Base-by-base conservation (phyloP, 2,329 filamentous ascomycete species). In the Fusarium domesticum region DNA sequence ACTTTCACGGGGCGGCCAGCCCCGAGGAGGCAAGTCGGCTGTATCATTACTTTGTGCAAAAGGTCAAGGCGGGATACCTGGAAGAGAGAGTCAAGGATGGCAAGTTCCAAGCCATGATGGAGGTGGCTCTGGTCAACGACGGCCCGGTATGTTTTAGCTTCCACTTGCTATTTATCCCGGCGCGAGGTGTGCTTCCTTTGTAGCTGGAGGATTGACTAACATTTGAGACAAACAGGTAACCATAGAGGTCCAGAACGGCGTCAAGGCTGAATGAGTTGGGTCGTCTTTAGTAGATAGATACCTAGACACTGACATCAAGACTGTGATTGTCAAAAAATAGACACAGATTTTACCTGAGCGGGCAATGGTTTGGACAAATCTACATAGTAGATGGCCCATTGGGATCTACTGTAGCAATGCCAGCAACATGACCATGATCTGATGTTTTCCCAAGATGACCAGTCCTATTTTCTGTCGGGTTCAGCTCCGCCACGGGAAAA, bases 31-130 rank as follows among this genome's bases (percentile, higher is more conserved):
- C 92, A 18, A 87, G 83, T 58, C 78, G 78, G 49, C 75, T 97
- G 6, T 98, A 97, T 64, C 81, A 91, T 43, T 76, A 85, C 62
- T 97, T 98, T 70, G 81, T 91, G 57, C 71, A 79, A 39, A 87
- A 86, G 57, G 82, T 97, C 33, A 78, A 83, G 57, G 75, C 83
- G 42, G 76, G 82, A 3, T 95, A 97, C 65, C 67, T 73, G 5
- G 67, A 78, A 6, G 87, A 89, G 7, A 84, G 77, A 52, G 91
- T 98, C 46, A 90, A 96, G 64, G 85, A 98, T 64, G 93, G 95
- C n/a, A 83, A 92, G 20, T 98, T 98, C 66, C 92, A 96, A 63
- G 93, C 93, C 38, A 96, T 95, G 91, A 98, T 98, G 93, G 86
- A 97, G 62, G 92, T 98, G 46, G 86, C 87, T 37, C 70, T 96